Evolutionary conservation across 2,329 filamentous ascomycete genomes (phyloP).

Genomic region (Calonectria montana): DNA sequence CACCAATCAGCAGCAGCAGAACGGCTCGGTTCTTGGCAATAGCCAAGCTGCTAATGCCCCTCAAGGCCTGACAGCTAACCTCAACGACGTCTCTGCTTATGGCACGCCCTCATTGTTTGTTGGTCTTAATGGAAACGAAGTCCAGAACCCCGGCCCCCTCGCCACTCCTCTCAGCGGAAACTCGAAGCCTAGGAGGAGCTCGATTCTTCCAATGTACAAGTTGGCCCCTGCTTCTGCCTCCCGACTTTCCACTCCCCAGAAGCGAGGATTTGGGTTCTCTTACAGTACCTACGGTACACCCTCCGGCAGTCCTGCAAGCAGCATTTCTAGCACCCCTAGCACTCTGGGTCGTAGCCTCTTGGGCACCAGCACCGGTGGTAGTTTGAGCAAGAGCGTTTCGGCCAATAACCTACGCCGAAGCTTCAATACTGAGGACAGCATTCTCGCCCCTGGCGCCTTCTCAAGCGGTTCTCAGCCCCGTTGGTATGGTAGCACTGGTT

Average conservation of each 20-base stretch:
- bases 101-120: conserved; percentile 89
- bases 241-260: conserved; percentile 85
- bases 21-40: conserved; percentile 70
- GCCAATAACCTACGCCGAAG: conserved; percentile 86
- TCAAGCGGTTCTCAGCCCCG: conserved; percentile 74
- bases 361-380: conserved; percentile 74
- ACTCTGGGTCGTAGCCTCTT: conserved; percentile 74
- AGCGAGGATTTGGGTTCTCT: conserved; percentile 89
- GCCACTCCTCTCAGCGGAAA: conserved; percentile 87
- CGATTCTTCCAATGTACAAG: conserved; percentile 87
- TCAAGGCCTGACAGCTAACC: conserved; percentile 79
- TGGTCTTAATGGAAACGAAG: conserved; percentile 72
- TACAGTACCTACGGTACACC: conserved; percentile 94
- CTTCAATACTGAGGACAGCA: conserved; percentile 85
- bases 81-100: conserved; percentile 88
- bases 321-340: conserved; percentile 74
- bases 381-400: conserved; percentile 88
- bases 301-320: conserved; percentile 73
- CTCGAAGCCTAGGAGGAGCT: conserved; percentile 79
- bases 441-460: conserved; percentile 87
- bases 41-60: conserved; percentile 63
- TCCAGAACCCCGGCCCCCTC: conserved; percentile 84
- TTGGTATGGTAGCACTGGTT: conserved; percentile 73
- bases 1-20: conserved; percentile 61
- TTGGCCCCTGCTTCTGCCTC: conserved; percentile 84